These are phyloP conservation scores for Beauveria asiatica DNA, from an alignment of 2,329 filamentous ascomycete species.

Conservation along the genomic window DNA sequence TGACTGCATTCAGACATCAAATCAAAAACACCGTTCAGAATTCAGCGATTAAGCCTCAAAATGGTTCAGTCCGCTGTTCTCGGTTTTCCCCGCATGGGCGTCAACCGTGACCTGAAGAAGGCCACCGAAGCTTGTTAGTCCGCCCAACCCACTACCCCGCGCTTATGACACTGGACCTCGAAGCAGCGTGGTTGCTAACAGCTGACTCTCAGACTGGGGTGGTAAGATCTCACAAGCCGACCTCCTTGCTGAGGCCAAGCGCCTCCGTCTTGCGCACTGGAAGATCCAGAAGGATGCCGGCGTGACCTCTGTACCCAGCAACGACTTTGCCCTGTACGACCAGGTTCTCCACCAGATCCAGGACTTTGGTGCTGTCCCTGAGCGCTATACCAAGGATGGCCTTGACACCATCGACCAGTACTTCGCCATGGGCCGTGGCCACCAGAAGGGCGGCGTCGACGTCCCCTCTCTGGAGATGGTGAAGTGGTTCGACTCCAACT, in stretches of 20 bases:
- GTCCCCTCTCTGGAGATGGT: slow-evolving; percentile 97
- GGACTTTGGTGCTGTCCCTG: slow-evolving; percentile 87
- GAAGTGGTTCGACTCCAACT: slow-evolving; percentile 99
- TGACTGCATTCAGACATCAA: background rate
- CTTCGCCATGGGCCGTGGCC: slow-evolving; percentile 99
- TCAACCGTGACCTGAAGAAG: slow-evolving; percentile 99
- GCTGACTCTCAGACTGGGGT: slow-evolving; percentile 54
- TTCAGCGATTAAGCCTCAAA: slow-evolving; percentile 28
- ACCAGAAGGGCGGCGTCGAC: slow-evolving; percentile 90
- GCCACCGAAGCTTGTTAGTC: slow-evolving; percentile 82
- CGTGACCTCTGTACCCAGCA: slow-evolving; percentile 96
- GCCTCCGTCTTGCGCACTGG: slow-evolving; percentile 94
- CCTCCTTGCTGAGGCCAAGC: slow-evolving; percentile 90
- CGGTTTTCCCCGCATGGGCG: slow-evolving; percentile 98
- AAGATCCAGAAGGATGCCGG: slow-evolving; percentile 99
- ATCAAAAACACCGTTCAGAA: slow-evolving; percentile 1
- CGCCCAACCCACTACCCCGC: background rate
- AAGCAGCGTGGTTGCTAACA: slow-evolving; percentile 12
- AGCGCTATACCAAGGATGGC: slow-evolving; percentile 85
- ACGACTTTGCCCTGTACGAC: slow-evolving; percentile 99
- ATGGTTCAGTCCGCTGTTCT: slow-evolving; percentile 71
- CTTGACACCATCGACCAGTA: slow-evolving; percentile 90
- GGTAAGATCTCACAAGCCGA: slow-evolving; percentile 90
- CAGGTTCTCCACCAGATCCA: slow-evolving; percentile 97
- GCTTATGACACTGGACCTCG: background rate